These are phyloP conservation scores for Penicillium glabrum DNA, from an alignment of 2,329 filamentous ascomycete genomes.

Conservation along the genomic window DNA sequence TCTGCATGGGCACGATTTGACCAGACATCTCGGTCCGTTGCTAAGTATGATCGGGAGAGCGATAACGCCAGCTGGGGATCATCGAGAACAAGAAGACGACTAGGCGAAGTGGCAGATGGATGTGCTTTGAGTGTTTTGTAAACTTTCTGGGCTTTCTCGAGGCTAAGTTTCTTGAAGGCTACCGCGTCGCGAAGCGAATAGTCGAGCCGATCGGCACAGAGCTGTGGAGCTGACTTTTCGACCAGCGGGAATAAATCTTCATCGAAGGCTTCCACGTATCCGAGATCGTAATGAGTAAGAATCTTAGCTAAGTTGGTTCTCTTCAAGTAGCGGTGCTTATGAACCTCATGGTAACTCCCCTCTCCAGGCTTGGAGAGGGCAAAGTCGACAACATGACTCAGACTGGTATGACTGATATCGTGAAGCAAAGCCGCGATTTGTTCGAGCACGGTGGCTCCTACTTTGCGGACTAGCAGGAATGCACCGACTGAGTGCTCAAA, in stretches of 20 bases:
- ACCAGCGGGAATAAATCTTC: slow-evolving; percentile 42
- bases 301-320: slow-evolving; percentile 36
- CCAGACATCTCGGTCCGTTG: slow-evolving; percentile 39
- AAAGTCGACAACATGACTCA: slow-evolving; percentile 44
- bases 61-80: slow-evolving; percentile 29
- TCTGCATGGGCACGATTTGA: slow-evolving; percentile 38
- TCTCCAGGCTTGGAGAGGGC: slow-evolving; percentile 39
- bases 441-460: slow-evolving; percentile 36
- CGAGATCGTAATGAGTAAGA: slow-evolving; percentile 32
- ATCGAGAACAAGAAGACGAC: slow-evolving; percentile 34
- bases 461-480: slow-evolving; percentile 39
- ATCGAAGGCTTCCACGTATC: slow-evolving; percentile 30
- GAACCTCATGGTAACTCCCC: slow-evolving; percentile 42
- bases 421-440: slow-evolving; percentile 43
- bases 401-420: slow-evolving; percentile 41
- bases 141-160: slow-evolving; percentile 29
- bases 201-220: slow-evolving; percentile 44
- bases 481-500: slow-evolving; percentile 45
- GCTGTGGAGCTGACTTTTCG: slow-evolving; percentile 38
- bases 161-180: slow-evolving; percentile 30
- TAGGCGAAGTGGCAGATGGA: slow-evolving; percentile 23
- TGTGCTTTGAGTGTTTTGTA: slow-evolving; percentile 29
- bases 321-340: slow-evolving; percentile 38
- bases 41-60: slow-evolving; percentile 36
- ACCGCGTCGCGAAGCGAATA: slow-evolving; percentile 41